Conservation (phyloP, 371 early-diverging fungal genomes). For the Dichotomocladium elegans region DNA sequence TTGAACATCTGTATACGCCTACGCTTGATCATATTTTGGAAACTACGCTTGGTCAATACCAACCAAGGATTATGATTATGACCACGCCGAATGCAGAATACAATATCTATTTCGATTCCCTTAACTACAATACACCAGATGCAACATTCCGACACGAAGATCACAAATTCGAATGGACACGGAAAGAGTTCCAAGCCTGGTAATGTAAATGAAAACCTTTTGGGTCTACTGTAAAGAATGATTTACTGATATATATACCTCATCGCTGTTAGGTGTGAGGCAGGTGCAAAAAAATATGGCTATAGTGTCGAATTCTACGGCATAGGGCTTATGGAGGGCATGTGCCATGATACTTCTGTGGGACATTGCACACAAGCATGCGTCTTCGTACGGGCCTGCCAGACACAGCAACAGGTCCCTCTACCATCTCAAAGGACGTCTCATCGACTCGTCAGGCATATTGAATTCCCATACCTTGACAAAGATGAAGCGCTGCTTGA, state of each 20-base stretch:
- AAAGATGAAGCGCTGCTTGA: slow-evolving; percentile 14
- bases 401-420: neutral
- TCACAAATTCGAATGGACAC: slow-evolving; percentile 94
- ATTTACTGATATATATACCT: neutral
- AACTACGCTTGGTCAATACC: slow-evolving; percentile 61
- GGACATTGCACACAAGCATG: slow-evolving; percentile 85
- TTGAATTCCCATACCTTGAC: slow-evolving; percentile 37
- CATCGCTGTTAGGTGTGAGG: slow-evolving; percentile 33
- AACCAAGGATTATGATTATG: slow-evolving; percentile 62
- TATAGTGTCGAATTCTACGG: slow-evolving; percentile 68
- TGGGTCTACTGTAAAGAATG: neutral
- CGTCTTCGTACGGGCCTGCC: slow-evolving; percentile 51
- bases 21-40: slow-evolving; percentile 53
- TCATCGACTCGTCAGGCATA: slow-evolving; percentile 22
- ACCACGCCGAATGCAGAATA: slow-evolving; percentile 89
- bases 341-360: slow-evolving; percentile 23
- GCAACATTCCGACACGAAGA: slow-evolving; percentile 75
- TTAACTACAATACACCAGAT: slow-evolving; percentile 69
- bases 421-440: neutral
- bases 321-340: slow-evolving; percentile 56
- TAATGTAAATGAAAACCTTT: slow-evolving; percentile 20
- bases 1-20: slow-evolving; percentile 71
- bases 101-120: slow-evolving; percentile 76
- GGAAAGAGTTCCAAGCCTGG: slow-evolving; percentile 79
- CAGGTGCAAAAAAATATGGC: slow-evolving; percentile 54